These are phyloP conservation scores for Penicillium psychrosexuale DNA, from an alignment of 2,329 filamentous ascomycete genomes.

Conservation along the genomic window DNA sequence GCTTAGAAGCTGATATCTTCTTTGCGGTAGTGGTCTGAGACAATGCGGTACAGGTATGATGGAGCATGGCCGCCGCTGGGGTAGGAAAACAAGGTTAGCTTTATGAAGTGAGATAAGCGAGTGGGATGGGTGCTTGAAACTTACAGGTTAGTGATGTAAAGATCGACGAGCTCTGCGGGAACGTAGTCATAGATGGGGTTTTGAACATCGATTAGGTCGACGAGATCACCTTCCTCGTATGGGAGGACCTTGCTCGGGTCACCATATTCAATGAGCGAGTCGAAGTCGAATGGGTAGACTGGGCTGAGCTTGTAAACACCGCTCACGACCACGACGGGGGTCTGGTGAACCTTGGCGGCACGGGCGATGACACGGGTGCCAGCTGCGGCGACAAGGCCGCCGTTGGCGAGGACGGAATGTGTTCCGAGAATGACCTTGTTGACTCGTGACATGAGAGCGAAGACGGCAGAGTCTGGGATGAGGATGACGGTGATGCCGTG, in stretches of 20 bases:
- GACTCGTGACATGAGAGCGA: slow-evolving; percentile 90
- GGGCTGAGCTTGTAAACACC: slow-evolving; percentile 94
- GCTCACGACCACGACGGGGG: slow-evolving; percentile 81
- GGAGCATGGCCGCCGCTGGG: slow-evolving; percentile 60
- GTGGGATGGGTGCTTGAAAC: slow-evolving; percentile 29
- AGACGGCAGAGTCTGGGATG: slow-evolving; percentile 79
- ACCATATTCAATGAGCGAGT: slow-evolving; percentile 81
- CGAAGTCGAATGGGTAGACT: slow-evolving; percentile 78
- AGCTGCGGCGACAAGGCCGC: slow-evolving; percentile 76
- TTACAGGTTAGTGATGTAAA: slow-evolving; percentile 74
- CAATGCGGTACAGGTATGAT: slow-evolving; percentile 62
- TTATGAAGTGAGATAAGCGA: neutral
- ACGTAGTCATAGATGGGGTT: slow-evolving; percentile 82
- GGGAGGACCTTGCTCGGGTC: slow-evolving; percentile 71
- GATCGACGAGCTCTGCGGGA: slow-evolving; percentile 62
- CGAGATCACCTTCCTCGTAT: slow-evolving; percentile 75
- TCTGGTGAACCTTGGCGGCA: slow-evolving; percentile 76
- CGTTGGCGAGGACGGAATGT: slow-evolving; percentile 82
- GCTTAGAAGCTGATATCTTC: slow-evolving; percentile 56
- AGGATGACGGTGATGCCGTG: slow-evolving; percentile 79
- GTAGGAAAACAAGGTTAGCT: slow-evolving; percentile 14
- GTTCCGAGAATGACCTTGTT: slow-evolving; percentile 93
- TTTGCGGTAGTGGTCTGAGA: slow-evolving; percentile 62
- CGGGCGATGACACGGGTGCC: slow-evolving; percentile 81
- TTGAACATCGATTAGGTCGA: slow-evolving; percentile 72